A percentile compares a stretch with the other conserved stretches of the same genome.
These are phyloP conservation scores for Striga asiatica DNA, from an alignment of 257 asterid species.

Conservation along the genomic window DNA sequence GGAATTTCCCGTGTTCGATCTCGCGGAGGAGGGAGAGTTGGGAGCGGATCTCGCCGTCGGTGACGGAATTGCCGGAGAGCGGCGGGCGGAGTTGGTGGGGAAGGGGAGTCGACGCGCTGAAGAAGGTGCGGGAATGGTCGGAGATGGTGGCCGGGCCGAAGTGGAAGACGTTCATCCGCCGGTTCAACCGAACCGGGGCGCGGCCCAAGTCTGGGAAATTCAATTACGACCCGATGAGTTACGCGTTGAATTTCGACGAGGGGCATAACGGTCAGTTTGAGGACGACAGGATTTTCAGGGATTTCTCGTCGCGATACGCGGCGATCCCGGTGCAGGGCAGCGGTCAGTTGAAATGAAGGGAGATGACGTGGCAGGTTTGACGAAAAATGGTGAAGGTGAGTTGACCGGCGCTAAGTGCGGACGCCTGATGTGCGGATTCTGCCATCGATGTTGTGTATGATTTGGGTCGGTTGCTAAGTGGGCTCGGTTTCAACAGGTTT, in stretches of 20 bases:
- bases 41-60: conserved; percentile 49
- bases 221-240: conserved; percentile 70
- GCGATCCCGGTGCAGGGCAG: conserved; percentile 35
- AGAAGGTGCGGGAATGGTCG: conserved; percentile 68
- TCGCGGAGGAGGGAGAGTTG: conserved; percentile 25
- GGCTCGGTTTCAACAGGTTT: no score
- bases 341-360: conserved; percentile 21
- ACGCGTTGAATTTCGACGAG: conserved; percentile 74
- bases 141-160: conserved; percentile 85
- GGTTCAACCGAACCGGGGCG: conserved; percentile 36
- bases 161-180: conserved; percentile 88
- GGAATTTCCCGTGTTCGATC: conserved; percentile 36
- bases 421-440: no score
- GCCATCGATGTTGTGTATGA: no score
- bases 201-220: conserved; percentile 40
- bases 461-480: no score
- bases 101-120: conserved; percentile 30
- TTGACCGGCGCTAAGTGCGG: conserved; percentile 12
- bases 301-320: conserved; percentile 62
- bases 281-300: conserved; percentile 39
- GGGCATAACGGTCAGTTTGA: conserved; percentile 34
- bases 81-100: conserved; percentile 28
- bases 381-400: not conserved
- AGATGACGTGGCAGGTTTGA: conserved; percentile 14
- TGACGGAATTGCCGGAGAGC: conserved; percentile 17